Evolutionary conservation across 164 flowering plant species (phyloP), one percentile per base, ranked within the genome.

Genomic region (Protea cynaroides): DNA sequence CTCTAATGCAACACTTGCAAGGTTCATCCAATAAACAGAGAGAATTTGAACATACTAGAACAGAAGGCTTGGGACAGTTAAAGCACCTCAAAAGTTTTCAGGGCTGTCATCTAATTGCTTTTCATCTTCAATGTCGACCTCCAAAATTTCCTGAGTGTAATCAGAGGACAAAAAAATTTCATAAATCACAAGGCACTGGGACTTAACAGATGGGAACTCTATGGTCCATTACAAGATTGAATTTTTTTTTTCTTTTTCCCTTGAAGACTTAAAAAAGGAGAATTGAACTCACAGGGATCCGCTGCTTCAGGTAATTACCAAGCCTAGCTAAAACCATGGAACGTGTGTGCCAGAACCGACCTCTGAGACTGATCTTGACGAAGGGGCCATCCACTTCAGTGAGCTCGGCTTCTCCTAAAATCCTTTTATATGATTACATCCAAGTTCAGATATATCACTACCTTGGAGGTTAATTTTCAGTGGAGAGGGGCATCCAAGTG

Each of bases 51-150:
- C 34, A 29, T 29, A 29, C 4, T 29, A 29, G 5, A 29, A 29
- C 4, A 29, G 34, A 29, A 29, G 34, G 34, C 2, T 29, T n/a
- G n/a, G n/a, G n/a, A n/a, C n/a, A n/a, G n/a, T n/a, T n/a, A n/a
- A n/a, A n/a, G n/a, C 34, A 58, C 68, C 61, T 79, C 70, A 92
- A 61, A 92, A 93, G 58, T 82, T 90, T 49, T 66, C 97, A 60
- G 96, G 97, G 78, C 98, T 90, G 72, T 94, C 96, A 82, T 94
- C 98, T 71, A 90, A 64, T 72, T 90, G 96, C 25, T 84, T 89
- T 79, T 94, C 96, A 75, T 90, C 87, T 76, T 90, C 97, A 46
- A 89, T 87, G 36, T 87, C 90, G 13, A 90, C 97, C 80, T 90
- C 98, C 86, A 94, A 76, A 59, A 94, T 90, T 76, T 89, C 96